These are phyloP conservation scores for Sisymbrium altissimum DNA, from an alignment of 345 rosid species.

Conservation along the genomic window DNA sequence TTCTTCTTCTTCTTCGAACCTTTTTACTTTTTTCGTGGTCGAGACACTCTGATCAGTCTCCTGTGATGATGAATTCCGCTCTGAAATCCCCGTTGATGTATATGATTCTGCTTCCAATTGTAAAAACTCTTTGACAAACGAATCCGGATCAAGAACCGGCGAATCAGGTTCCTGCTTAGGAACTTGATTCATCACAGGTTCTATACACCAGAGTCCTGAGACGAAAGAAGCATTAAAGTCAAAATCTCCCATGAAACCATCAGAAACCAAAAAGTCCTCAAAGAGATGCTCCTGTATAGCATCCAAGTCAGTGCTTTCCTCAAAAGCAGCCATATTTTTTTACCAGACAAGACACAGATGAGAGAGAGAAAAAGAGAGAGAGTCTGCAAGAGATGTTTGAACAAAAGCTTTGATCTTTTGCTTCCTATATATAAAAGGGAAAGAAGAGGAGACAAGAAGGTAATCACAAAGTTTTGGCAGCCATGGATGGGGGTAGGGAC, in stretches of 20 bases:
- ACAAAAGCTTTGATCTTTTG: slow-evolving; percentile 22
- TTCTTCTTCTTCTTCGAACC: not conserved
- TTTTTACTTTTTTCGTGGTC: not conserved
- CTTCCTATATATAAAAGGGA: slow-evolving; percentile 11
- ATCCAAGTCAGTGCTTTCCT: slow-evolving; percentile 45
- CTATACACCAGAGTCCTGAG: slow-evolving; percentile 34
- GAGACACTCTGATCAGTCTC: slow-evolving; percentile 29
- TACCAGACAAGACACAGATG: not conserved
- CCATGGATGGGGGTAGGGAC: slow-evolving; percentile 32
- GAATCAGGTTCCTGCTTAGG: slow-evolving; percentile 46
- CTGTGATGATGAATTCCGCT: slow-evolving; percentile 22
- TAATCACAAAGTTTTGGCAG: slow-evolving; percentile 19
- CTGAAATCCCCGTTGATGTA: slow-evolving; percentile 9
- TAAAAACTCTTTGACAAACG: slow-evolving; percentile 18
- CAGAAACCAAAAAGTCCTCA: slow-evolving; percentile 48
- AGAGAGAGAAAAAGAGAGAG: not conserved
- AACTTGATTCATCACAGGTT: slow-evolving; percentile 27
- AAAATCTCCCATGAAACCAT: slow-evolving; percentile 38
- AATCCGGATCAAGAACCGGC: slow-evolving; percentile 25
- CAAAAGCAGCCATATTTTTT: slow-evolving; percentile 34
- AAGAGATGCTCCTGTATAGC: slow-evolving; percentile 49
- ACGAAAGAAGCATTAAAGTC: slow-evolving; percentile 31
- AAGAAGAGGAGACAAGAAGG: slow-evolving; percentile 23
- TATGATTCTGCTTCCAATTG: slow-evolving; percentile 17
- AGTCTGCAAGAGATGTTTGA: slow-evolving; percentile 14